Conservation (phyloP, 495 filamentous ascomycete species). For the Hyaloscypha variabilis region DNA sequence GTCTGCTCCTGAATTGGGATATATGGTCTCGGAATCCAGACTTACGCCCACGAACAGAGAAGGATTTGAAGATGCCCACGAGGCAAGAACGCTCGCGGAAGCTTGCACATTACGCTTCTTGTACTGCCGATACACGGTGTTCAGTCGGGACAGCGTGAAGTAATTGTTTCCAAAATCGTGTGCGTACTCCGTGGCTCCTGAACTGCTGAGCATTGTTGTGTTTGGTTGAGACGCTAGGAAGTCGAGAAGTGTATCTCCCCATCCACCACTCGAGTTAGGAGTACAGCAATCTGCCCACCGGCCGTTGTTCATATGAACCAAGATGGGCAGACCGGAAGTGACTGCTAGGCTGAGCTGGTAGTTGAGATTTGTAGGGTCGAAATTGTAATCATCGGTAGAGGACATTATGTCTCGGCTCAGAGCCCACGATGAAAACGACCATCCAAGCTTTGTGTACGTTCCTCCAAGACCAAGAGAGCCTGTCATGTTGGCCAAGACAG, state of each 20-base stretch:
- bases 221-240: constrained; percentile 10
- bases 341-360: constrained; percentile 3
- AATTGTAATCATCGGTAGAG: constrained; percentile 1
- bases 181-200: background rate
- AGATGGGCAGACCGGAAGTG: constrained; percentile 4
- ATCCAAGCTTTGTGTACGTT: constrained; percentile 11
- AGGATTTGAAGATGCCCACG: constrained; percentile 3
- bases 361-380: constrained; percentile 18
- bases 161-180: constrained; percentile 9
- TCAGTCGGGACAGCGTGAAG: constrained; percentile 4
- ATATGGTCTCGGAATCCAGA: constrained; percentile 16
- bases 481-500: constrained; percentile 8
- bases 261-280: constrained; percentile 4
- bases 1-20: constrained; percentile 6
- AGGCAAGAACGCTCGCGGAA: constrained; percentile 10
- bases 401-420: constrained; percentile 10
- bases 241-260: constrained; percentile 7
- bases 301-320: constrained; percentile 19
- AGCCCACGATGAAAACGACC: constrained; percentile 18
- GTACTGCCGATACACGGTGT: constrained; percentile 12
- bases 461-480: constrained; percentile 5
- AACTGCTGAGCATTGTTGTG: constrained; percentile 4
- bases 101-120: constrained; percentile 20
- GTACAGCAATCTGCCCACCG: constrained; percentile 17
- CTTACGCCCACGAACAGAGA: constrained; percentile 14